Evolutionary conservation across 2,329 filamentous ascomycete genomes (phyloP).

Genomic region (Aspergillus sp.): DNA sequence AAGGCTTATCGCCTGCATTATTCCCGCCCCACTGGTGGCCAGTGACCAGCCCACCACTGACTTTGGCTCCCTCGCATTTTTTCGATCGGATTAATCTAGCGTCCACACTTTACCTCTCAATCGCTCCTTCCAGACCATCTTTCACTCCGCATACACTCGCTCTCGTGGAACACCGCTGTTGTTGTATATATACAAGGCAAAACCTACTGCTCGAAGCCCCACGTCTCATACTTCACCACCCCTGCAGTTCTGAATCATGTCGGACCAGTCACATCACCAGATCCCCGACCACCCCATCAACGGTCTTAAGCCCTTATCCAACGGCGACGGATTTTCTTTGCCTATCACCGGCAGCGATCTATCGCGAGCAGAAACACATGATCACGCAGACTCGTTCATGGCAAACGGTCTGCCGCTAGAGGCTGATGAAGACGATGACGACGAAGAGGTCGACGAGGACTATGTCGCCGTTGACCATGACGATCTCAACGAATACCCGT

Average conservation of each 20-base stretch:
- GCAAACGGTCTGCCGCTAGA: conserved; percentile 33
- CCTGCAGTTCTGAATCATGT: conserved; percentile 23
- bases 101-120: not conserved
- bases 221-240: not conserved
- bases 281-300: conserved; percentile 33
- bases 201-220: not conserved
- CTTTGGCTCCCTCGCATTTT: conserved; percentile 2
- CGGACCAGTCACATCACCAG: conserved; percentile 27
- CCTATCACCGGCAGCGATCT: conserved; percentile 29
- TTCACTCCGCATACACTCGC: not conserved
- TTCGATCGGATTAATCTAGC: conserved; percentile 6
- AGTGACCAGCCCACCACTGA: not conserved
- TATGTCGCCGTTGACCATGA: conserved; percentile 45
- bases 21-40: not conserved
- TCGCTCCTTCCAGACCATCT: conserved; percentile 8
- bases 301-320: conserved; percentile 33
- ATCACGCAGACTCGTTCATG: conserved; percentile 27
- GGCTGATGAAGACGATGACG: conserved; percentile 28
- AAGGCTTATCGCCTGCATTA: conserved; percentile 7
- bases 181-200: conserved; percentile 8
- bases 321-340: conserved; percentile 29
- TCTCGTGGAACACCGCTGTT: not conserved
- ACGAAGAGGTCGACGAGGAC: conserved; percentile 41
- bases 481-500: conserved; percentile 40
- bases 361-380: conserved; percentile 28